These are phyloP conservation scores for Alternaria metachromatica DNA, from an alignment of 2,329 filamentous ascomycete genomes.

Conservation along the genomic window DNA sequence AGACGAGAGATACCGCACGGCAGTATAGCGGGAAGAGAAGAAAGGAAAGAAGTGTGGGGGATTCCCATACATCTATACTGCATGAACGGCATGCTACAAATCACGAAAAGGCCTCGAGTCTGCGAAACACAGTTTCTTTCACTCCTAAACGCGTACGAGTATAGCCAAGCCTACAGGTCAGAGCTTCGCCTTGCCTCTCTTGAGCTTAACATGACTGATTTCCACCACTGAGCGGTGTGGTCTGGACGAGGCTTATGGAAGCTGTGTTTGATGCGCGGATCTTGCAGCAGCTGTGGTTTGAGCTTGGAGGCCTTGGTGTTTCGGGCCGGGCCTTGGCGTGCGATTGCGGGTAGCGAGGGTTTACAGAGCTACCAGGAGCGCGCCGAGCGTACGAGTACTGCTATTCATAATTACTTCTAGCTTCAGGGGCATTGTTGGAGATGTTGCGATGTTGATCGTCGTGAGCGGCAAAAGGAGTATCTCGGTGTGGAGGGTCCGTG, in stretches of 20 bases:
- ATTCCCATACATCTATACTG: background rate
- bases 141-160: slow-evolving; percentile 3
- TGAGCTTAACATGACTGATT: slow-evolving; percentile 23
- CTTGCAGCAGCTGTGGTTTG: slow-evolving; percentile 37
- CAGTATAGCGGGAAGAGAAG: slow-evolving; percentile 12
- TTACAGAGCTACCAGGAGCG: background rate
- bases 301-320: slow-evolving; percentile 27
- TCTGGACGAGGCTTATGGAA: slow-evolving; percentile 1
- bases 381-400: background rate
- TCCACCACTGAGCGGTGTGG: background rate
- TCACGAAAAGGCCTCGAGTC: background rate
- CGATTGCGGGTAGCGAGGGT: background rate
- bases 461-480: background rate
- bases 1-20: slow-evolving; percentile 9
- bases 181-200: slow-evolving; percentile 21
- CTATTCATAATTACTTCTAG: background rate
- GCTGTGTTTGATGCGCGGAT: slow-evolving; percentile 33
- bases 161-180: slow-evolving; percentile 26
- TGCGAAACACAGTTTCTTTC: background rate
- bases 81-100: background rate
- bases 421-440: background rate
- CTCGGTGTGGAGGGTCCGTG: background rate
- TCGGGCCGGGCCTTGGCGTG: slow-evolving; percentile 31
- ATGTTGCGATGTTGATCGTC: background rate
- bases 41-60: background rate